Conservation (phyloP, 768 basidiomycete species). For the Zangia roseola region DNA sequence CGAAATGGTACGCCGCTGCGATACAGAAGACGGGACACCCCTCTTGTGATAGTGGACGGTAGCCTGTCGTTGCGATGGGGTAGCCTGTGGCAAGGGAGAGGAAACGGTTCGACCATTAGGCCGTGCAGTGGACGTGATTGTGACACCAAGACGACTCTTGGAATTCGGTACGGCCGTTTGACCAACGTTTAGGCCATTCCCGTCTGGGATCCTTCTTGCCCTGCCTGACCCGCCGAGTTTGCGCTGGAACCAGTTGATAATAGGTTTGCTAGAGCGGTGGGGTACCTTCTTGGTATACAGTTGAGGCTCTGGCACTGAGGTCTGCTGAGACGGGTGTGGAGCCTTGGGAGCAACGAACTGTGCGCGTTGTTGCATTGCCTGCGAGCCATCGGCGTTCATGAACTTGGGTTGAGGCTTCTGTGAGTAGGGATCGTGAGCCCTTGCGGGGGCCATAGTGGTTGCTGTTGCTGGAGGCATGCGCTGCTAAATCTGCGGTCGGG, state of each 20-base stretch:
- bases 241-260: conserved; percentile 88
- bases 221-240: conserved; percentile 74
- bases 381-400: conserved; percentile 4
- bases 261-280: conserved; percentile 76
- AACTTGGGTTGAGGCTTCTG: conserved; percentile 17
- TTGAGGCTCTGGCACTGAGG: conserved; percentile 34
- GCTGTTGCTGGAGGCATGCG: conserved; percentile 17
- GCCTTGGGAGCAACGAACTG: conserved; percentile 18
- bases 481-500: background rate
- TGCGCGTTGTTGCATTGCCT: conserved; percentile 14
- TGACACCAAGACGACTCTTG: conserved; percentile 16
- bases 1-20: conserved; percentile 60
- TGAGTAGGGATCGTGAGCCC: conserved; percentile 10
- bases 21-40: conserved; percentile 19
- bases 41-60: conserved; percentile 16
- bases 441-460: conserved; percentile 12
- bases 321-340: conserved; percentile 21
- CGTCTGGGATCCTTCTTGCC: conserved; percentile 47
- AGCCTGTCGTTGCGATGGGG: conserved; percentile 28
- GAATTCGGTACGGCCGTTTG: conserved; percentile 12
- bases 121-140: conserved; percentile 15
- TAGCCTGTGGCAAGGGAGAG: conserved; percentile 26
- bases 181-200: conserved; percentile 11
- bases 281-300: conserved; percentile 56
- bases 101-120: conserved; percentile 29